Base-by-base conservation (phyloP, 345 rosid genomes). In the Cardamine occulta region DNA sequence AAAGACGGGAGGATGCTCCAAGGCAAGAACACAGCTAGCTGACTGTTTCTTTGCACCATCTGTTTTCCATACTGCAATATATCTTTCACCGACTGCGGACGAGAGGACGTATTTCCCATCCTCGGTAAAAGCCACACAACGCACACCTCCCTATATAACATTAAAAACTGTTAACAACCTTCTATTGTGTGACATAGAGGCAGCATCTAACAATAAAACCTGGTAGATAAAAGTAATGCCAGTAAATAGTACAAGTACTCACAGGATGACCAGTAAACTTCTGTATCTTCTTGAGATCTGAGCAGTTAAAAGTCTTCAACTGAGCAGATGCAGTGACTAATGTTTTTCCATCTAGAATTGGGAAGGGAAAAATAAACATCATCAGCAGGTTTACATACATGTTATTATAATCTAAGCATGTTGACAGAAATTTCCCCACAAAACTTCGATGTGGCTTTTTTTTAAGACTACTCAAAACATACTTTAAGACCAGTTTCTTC, bases 251-350 rank as follows among this genome's bases (percentile, higher is more conserved):
- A 21, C 9, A 44, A 39, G 48, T 34, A 86, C 96, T 88, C 87
- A 90, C 96, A 47, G 98, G 97, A 78, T 92, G 98, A 70, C 97
- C 98, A 68, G 92, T 77, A 81, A 92, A 94, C 81, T 91, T 92
- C 80, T 92, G 96, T 40, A 85, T 82, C 80, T 90, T 94, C 75
- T 88, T 86, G 80, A 82, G 92, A 79, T 89, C 83, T 11, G 88
- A 75, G 81, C 93, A 90, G 79, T 80, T 82, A 74, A 87, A 85
- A 64, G 85, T 82, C 82, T 83, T 95, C 81, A 95, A 66, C 73
- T 92, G 93, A 28, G 89, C 86, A 74, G 96, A 87, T 26, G 99
- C 97, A 60, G 96, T 85, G 54, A 90, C 96, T 76, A 92, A 73
- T 26, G 60, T 77, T 80, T 82, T 88, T 73, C 97, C 99, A 84